Percentiles rank a stretch among this genome's conserved stretches.
phyloP scores from a whole-genome alignment of 495 filamentous ascomycete species.

The Achaetomiella virescens region DNA sequence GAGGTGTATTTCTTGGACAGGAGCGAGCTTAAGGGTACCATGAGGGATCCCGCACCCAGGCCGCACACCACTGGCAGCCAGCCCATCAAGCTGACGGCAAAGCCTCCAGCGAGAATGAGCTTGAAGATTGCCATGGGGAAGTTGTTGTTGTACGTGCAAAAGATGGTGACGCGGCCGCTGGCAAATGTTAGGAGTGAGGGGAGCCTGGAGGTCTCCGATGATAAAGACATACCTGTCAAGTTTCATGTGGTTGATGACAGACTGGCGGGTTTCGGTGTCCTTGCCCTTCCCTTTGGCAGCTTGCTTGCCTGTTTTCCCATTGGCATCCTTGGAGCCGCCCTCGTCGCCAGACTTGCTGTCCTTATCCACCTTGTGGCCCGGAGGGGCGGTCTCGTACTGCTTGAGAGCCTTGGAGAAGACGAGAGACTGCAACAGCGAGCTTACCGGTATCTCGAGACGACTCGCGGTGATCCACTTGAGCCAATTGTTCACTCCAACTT shows the following conservation, averaged over 20 bases:
- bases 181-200: neutral
- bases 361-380: conserved; percentile 35
- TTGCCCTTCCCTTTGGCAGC: conserved; percentile 8
- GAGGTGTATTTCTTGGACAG: conserved; percentile 50
- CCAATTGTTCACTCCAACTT: conserved; percentile 48
- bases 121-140: conserved; percentile 48
- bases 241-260: conserved; percentile 36
- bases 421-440: conserved; percentile 55
- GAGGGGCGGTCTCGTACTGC: conserved; percentile 59
- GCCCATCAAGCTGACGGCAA: conserved; percentile 57
- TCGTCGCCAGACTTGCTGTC: neutral
- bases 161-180: conserved; percentile 55
- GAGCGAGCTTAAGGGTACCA: conserved; percentile 54
- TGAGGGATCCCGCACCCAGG: conserved; percentile 46
- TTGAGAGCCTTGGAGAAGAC: conserved; percentile 64
- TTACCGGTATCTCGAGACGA: conserved; percentile 52
- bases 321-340: neutral
- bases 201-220: neutral
- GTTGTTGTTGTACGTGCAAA: conserved; percentile 51
- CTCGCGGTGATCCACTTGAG: conserved; percentile 55
- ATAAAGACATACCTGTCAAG: conserved; percentile 29
- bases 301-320: neutral
- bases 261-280: conserved; percentile 17
- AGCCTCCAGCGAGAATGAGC: conserved; percentile 49
- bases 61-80: conserved; percentile 58